These are phyloP conservation scores for Russula lepida DNA, from an alignment of 768 basidiomycete genomes.

Conservation along the genomic window DNA sequence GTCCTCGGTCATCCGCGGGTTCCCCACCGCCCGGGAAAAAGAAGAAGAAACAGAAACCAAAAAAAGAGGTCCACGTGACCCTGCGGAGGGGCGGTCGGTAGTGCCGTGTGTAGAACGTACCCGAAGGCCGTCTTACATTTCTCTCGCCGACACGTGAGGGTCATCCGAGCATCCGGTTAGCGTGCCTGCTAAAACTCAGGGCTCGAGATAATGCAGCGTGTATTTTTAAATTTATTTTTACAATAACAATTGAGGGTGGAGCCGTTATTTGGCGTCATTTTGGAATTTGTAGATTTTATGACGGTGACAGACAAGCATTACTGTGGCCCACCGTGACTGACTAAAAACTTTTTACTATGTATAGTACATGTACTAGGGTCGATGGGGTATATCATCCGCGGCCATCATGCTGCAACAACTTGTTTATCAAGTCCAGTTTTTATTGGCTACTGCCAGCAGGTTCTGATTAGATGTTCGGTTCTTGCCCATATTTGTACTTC, in stretches of 20 bases:
- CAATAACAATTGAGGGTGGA: neutral
- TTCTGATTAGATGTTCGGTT: neutral
- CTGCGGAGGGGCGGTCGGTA: conserved; percentile 12
- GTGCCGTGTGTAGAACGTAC: neutral
- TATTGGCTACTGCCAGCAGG: neutral
- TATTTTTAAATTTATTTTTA: neutral
- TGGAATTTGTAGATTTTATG: neutral
- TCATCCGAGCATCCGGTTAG: neutral
- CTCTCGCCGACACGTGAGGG: neutral
- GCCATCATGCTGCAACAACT: no score
- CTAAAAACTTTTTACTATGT: no score
- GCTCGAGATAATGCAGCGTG: neutral
- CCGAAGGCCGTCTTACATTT: neutral
- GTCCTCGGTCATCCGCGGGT: neutral
- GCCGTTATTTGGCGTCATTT: neutral
- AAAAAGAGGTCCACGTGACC: neutral
- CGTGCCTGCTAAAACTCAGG: neutral
- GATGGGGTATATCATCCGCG: no score
- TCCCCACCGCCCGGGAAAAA: neutral
- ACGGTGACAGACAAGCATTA: neutral
- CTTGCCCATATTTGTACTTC: neutral
- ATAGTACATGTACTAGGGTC: no score
- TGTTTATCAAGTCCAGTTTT: neutral
- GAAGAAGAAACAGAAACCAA: neutral
- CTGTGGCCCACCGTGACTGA: no score